Evolutionary conservation across 345 rosid genomes (phyloP), one percentile per base, ranked within the genome.

Genomic region (Eucalyptus dawsonii): DNA sequence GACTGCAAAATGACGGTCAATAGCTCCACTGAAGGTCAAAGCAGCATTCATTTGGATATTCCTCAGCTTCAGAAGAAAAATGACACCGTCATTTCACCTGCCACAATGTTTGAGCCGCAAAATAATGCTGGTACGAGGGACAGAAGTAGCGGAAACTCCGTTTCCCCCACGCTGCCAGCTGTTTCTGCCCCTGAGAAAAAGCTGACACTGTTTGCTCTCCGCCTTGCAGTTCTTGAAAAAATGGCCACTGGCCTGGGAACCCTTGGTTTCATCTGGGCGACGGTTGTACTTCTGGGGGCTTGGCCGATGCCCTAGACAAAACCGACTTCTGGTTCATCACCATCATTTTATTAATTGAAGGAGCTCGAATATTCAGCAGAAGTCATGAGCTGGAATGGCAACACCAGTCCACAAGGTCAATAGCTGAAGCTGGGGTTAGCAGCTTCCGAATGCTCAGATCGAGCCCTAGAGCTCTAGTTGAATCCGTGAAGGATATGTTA

Each of bases 11-110:
- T 34, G 81, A 69, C 12, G 44, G 97, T 94, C 88, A 96, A 96
- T 44, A 95, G 95, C 91, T 95, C 98, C 50, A 95, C 96, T 19
- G 96, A 95, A 93, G 95, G 95, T n/a, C 98, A 97, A 34, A 95
- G 94, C 90, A 93, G 96, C 86, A 94, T 96, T 12, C 96, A 95
- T 51, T 37, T 72, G 45, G 81, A 72, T 72, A 72, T 72, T 34
- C 25, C 45, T 37, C 44, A 72, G 44, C 81, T 34, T 72, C 45
- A 72, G 45, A 34, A 72, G 81, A 19, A 72, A 72, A 37, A 72
- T 31, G 45, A 72, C 21, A 72, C 14, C 25, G 40, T 72, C 81
- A 72, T 72, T 37, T 72, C 81, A 72, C 81, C 81, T 10, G 81
- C 45, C 45, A 72, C 81, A 17, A 72, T 72, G 44, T 72, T 72